Conservation (phyloP, 371 early-diverging fungal species). For the Entomophthora muscae region DNA sequence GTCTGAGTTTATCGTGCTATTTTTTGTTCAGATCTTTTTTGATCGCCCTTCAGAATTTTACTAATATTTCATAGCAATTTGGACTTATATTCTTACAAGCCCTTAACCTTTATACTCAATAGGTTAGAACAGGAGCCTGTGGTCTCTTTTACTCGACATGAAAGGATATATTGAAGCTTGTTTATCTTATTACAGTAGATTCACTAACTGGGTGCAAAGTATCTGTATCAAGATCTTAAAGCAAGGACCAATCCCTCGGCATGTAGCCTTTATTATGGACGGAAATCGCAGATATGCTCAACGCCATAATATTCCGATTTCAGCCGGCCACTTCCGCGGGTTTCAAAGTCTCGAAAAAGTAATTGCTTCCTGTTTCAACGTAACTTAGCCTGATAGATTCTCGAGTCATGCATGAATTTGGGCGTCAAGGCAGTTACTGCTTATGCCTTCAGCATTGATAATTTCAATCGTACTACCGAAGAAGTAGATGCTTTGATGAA, state of each 20-base stretch:
- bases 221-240: constrained; percentile 10
- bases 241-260: constrained; percentile 72
- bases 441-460: constrained; percentile 96
- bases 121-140: no score
- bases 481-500: constrained; percentile 88
- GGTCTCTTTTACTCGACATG: no score
- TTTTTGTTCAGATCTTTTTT: no score
- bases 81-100: no score
- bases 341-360: constrained; percentile 56
- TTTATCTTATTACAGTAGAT: no score
- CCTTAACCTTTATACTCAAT: no score
- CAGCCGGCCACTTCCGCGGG: constrained; percentile 70
- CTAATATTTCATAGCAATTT: no score
- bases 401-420: constrained; percentile 72
- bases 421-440: constrained; percentile 85
- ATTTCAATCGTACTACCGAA: constrained; percentile 78
- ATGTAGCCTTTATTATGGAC: constrained; percentile 96
- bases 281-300: constrained; percentile 93
- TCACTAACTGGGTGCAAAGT: no score
- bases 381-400: constrained; percentile 25
- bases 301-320: constrained; percentile 26
- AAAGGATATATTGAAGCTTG: no score
- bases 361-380: constrained; percentile 13
- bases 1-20: no score
- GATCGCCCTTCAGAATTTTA: no score